A percentile compares a stretch with the other conserved stretches of the same genome.
These are phyloP conservation scores for Pseudevernia furfuracea DNA, from an alignment of 495 filamentous ascomycete species.

Conservation along the genomic window DNA sequence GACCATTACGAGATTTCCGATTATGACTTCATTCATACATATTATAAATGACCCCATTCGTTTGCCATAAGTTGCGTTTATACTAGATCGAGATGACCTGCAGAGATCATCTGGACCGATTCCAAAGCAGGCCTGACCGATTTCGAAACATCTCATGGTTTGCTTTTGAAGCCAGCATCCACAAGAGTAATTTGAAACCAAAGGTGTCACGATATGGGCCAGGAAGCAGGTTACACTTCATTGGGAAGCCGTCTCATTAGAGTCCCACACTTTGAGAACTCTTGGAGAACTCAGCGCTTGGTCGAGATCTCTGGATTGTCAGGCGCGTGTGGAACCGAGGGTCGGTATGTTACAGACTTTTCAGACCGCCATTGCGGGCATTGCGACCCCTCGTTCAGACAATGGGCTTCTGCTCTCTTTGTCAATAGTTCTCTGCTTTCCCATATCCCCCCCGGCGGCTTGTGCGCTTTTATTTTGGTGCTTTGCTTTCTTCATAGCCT, in stretches of 20 bases:
- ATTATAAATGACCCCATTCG: background rate
- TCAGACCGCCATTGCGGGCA: constrained; percentile 22
- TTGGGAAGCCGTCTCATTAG: background rate
- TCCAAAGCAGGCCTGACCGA: background rate
- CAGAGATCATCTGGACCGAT: background rate
- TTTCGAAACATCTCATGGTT: background rate
- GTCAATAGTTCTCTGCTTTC: constrained; percentile 24
- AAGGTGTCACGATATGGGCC: background rate
- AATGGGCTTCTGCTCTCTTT: constrained; percentile 27
- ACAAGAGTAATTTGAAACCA: background rate
- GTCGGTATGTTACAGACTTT: background rate
- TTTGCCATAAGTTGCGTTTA: background rate
- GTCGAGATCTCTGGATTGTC: background rate
- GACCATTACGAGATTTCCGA: background rate
- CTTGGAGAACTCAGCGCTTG: background rate
- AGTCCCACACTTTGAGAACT: background rate
- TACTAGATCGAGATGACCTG: background rate
- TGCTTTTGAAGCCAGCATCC: background rate
- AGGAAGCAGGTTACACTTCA: background rate
- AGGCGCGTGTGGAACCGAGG: background rate
- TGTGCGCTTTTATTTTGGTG: constrained; percentile 33
- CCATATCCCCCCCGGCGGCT: constrained; percentile 33
- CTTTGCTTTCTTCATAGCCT: constrained; percentile 48
- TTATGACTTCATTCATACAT: background rate
- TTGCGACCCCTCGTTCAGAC: constrained; percentile 28